Evolutionary conservation across 257 asterid genomes (phyloP).

Genomic region (Solanum piurae): DNA sequence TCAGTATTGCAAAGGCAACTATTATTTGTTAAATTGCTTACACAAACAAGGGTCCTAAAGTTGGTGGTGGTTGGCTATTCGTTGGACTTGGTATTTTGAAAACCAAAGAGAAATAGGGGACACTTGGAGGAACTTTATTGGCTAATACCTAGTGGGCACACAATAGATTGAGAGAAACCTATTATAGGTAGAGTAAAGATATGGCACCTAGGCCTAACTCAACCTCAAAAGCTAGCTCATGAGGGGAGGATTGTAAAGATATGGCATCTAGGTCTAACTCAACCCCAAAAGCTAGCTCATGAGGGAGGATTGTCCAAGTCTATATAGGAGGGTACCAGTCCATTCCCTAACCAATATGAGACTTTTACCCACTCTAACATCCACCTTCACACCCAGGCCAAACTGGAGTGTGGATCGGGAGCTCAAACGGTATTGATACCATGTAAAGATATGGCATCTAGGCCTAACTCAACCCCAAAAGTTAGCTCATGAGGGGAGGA

Average conservation of each 20-base stretch:
- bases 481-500: background rate
- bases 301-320: background rate
- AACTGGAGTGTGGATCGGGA: background rate
- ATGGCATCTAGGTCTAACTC: no score
- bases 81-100: background rate
- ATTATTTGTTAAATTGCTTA: background rate
- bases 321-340: background rate
- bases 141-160: background rate
- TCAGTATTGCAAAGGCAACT: background rate
- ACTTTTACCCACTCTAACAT: background rate
- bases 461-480: background rate
- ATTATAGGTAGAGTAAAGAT: background rate
- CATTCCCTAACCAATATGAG: background rate
- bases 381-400: background rate
- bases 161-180: background rate
- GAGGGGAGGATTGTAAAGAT: background rate
- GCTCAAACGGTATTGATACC: background rate
- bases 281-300: no score
- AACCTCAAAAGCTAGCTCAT: background rate
- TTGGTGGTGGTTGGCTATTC: background rate
- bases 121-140: background rate
- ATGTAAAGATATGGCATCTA: background rate
- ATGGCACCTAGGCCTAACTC: background rate
- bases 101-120: background rate
- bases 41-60: background rate